Evolutionary conservation across 441 rosid species (phyloP), one percentile per base, ranked within the genome.

Genomic region (Metrosideros polymorpha): DNA sequence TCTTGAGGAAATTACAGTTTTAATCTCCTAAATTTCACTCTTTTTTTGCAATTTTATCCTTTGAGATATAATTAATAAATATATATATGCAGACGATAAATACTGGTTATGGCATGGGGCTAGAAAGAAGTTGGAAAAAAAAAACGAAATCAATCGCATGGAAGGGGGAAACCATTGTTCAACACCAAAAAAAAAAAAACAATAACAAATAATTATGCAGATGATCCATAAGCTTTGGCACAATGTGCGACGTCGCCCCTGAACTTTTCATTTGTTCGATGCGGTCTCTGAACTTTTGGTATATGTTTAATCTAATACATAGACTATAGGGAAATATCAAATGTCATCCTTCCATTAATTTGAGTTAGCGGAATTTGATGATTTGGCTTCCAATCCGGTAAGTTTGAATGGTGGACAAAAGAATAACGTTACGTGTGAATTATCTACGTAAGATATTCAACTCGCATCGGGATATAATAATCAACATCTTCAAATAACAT

Each of bases 401-500:
- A 29, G 39, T 59, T 59, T 7, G 39, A 59, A 29, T 0, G 3
- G 7, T 13, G 2, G 39, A 59, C 7, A 6, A 18, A 59, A 14
- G 14, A 59, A 59, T 14, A 6, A 17, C 3, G 9, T 29, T 8
- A 29, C 0, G 12, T 0, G 3, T 29, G 6, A 3, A 14, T 59
- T 59, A 29, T 29, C 22, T 10, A 7, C 0, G 1, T 14, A 7
- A 14, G 18, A 14, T 7, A 3, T 59, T 29, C 1, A 0, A 29
- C 5, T 59, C 6, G 0, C 3, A 29, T 59, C 30, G 10, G 3
- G 39, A 8, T 0, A 6, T 29, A 6, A 59, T 59, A 59, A 4
- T 29, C 2, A 1, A 6, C 0, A 0, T 15, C 9, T 29, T 59
- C 22, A 7, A 29, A 59, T 59, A 29, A 14, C 0, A 59, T 0